Evolutionary conservation across 1,284 basidiomycete species (phyloP).

Genomic region (Rhodotorula sp.): DNA sequence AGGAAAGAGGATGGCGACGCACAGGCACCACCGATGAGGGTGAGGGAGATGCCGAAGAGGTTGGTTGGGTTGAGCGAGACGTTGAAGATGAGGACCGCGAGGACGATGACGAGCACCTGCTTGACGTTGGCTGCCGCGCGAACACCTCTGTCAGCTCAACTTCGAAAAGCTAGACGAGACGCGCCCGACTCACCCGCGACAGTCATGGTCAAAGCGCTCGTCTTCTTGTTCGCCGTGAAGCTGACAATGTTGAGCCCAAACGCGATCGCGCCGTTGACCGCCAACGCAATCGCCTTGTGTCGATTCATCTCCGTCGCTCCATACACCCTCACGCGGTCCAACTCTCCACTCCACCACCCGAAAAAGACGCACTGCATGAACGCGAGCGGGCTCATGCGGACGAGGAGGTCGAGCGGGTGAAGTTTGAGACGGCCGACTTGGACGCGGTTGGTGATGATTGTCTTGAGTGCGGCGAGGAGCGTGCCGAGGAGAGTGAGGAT

Average conservation of each 20-base stretch:
- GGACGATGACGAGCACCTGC: constrained; percentile 86
- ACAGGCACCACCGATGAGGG: constrained; percentile 71
- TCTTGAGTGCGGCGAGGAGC: constrained; percentile 83
- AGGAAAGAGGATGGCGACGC: not conserved
- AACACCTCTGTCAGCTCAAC: no score
- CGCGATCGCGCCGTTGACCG: constrained; percentile 77
- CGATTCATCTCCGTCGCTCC: constrained; percentile 58
- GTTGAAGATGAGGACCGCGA: constrained; percentile 78
- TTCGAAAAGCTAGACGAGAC: not conserved
- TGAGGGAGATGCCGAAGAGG: constrained; percentile 73
- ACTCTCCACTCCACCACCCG: constrained; percentile 74
- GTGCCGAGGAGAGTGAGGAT: constrained; percentile 82
- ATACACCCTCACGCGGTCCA: constrained; percentile 62
- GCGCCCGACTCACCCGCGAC: constrained; percentile 69
- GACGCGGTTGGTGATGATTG: constrained; percentile 76
- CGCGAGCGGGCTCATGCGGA: constrained; percentile 80
- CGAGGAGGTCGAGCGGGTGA: constrained; percentile 81
- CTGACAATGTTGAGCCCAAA: constrained; percentile 82
- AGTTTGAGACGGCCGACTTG: constrained; percentile 54
- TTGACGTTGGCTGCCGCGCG: constrained; percentile 85
- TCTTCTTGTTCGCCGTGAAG: constrained; percentile 76
- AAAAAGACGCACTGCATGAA: constrained; percentile 78
- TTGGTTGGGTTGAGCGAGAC: constrained; percentile 75
- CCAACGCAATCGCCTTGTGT: constrained; percentile 59
- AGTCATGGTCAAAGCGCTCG: constrained; percentile 80